Evolutionary conservation across 257 asterid species (phyloP).

Genomic region (Coffea eugenioides): DNA sequence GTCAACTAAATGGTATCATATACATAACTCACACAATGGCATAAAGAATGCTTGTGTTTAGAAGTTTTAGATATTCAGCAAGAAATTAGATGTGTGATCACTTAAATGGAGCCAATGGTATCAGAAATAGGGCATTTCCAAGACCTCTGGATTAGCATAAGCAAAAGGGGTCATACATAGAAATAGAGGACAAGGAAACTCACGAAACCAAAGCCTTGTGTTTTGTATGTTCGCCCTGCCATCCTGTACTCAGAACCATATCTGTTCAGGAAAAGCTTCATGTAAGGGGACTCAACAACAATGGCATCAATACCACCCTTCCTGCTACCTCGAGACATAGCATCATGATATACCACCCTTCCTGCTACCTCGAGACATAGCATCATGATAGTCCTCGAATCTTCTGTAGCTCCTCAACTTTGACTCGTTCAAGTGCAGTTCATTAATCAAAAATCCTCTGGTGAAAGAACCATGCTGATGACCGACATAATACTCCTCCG

Average conservation of each 20-base stretch:
- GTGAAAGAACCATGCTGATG: constrained; percentile 50
- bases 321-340: constrained; percentile 45
- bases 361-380: constrained; percentile 45
- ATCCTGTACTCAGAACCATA: constrained; percentile 46
- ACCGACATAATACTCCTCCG: constrained; percentile 39
- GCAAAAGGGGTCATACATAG: too few species aligned
- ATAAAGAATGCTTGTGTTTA: too few species aligned
- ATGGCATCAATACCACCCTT: constrained; percentile 57
- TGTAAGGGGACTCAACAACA: constrained; percentile 52
- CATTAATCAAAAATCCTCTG: constrained; percentile 23
- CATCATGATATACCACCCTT: constrained; percentile 43
- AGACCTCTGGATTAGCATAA: not conserved
- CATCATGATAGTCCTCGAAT: constrained; percentile 30
- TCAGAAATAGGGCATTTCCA: not conserved
- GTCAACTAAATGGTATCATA: too few species aligned
- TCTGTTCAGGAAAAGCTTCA: constrained; percentile 40
- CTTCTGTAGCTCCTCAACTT: constrained; percentile 36
- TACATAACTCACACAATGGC: too few species aligned
- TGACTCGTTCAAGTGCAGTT: constrained; percentile 27
- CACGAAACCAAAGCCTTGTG: constrained; percentile 59
- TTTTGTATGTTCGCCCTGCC: constrained; percentile 42
- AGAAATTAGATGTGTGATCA: too few species aligned
- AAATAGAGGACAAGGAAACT: constrained; percentile 20
- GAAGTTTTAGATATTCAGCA: too few species aligned
- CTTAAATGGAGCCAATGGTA: not conserved